These are phyloP conservation scores for Liquidambar formosana DNA, from an alignment of 164 flowering plant genomes.

Conservation along the genomic window DNA sequence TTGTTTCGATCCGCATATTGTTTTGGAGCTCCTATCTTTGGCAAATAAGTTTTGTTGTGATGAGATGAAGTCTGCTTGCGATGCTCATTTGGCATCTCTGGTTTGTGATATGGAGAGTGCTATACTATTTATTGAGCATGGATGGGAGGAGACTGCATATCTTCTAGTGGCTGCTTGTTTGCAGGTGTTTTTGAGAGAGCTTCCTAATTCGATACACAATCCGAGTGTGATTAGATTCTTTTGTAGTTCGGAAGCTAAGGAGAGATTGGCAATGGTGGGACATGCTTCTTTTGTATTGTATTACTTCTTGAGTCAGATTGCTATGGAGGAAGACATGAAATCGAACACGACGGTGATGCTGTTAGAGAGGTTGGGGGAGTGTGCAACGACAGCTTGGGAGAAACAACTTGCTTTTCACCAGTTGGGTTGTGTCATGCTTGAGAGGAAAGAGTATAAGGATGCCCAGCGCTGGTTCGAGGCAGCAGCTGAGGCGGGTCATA, in stretches of 20 bases:
- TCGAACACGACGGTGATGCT: slow-evolving; percentile 77
- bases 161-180: slow-evolving; percentile 84
- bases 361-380: slow-evolving; percentile 72
- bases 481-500: slow-evolving; percentile 75
- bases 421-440: slow-evolving; percentile 82
- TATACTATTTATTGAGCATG: slow-evolving; percentile 63
- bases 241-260: slow-evolving; percentile 59
- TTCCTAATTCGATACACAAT: slow-evolving; percentile 61
- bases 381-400: slow-evolving; percentile 69
- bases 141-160: slow-evolving; percentile 71
- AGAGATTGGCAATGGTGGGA: slow-evolving; percentile 52
- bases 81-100: slow-evolving; percentile 60
- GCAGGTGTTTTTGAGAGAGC: slow-evolving; percentile 79
- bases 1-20: slow-evolving; percentile 37
- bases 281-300: slow-evolving; percentile 78
- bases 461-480: slow-evolving; percentile 80
- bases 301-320: slow-evolving; percentile 70
- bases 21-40: slow-evolving; percentile 74
- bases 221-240: slow-evolving; percentile 53
- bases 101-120: slow-evolving; percentile 65
- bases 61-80: slow-evolving; percentile 77
- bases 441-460: slow-evolving; percentile 80
- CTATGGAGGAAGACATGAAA: slow-evolving; percentile 78
- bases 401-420: slow-evolving; percentile 77
- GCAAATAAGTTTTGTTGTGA: slow-evolving; percentile 87